These are phyloP conservation scores for Aspergillus biplanus DNA, from an alignment of 495 filamentous ascomycete genomes.

Conservation along the genomic window DNA sequence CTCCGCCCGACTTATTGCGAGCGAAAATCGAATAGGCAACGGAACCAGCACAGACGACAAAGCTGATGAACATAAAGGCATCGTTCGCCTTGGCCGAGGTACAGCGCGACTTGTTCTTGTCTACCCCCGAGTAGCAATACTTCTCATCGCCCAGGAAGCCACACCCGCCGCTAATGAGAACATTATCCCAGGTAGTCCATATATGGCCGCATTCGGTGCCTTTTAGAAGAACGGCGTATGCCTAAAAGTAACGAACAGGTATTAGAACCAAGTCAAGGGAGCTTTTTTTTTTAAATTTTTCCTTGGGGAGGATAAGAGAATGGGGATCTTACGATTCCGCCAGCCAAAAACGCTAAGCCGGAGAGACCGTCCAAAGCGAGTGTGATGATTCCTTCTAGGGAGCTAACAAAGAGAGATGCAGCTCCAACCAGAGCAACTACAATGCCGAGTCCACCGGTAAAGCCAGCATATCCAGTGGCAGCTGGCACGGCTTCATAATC, in stretches of 20 bases:
- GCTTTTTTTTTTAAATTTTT: neutral
- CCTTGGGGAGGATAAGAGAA: neutral
- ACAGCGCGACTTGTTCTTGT: constrained; percentile 29
- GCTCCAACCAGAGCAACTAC: constrained; percentile 45
- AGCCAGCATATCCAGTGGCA: constrained; percentile 46
- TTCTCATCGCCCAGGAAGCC: constrained; percentile 5
- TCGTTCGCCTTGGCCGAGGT: constrained; percentile 31
- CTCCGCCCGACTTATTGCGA: neutral
- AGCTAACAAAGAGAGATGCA: constrained; percentile 39
- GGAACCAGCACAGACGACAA: constrained; percentile 23
- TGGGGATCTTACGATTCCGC: constrained; percentile 52
- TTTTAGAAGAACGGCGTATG: constrained; percentile 48
- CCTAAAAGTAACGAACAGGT: constrained; percentile 30
- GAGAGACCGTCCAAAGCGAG: constrained; percentile 49
- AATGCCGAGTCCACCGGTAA: constrained; percentile 54
- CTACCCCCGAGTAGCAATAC: constrained; percentile 15
- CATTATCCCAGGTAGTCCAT: constrained; percentile 27
- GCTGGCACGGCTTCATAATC: constrained; percentile 36
- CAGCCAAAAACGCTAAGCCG: constrained; percentile 50
- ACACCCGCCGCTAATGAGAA: constrained; percentile 41
- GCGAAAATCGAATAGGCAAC: constrained; percentile 8
- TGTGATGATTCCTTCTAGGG: constrained; percentile 41
- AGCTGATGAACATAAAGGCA: constrained; percentile 37
- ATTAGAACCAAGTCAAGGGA: neutral
- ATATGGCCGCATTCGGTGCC: constrained; percentile 35